Percentiles rank a stretch among this genome's conserved stretches.
Evolutionary conservation across 352 stramenopile genomes (phyloP).

Genomic region (Globisporangium cylindrosporum): DNA sequence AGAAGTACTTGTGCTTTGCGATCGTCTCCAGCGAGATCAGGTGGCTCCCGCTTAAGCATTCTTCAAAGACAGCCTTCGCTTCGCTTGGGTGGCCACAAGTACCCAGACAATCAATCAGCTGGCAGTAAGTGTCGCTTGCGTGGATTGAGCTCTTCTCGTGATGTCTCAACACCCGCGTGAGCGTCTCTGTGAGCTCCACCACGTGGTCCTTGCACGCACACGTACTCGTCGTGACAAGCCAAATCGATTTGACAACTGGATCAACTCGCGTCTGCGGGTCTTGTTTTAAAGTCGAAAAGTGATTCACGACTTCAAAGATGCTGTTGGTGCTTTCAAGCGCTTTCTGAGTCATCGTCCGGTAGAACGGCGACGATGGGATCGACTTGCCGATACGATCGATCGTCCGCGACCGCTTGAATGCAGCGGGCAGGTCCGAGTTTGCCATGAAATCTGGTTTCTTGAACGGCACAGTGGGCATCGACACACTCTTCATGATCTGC

Average conservation of each 20-base stretch:
- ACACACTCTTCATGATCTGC: conserved; percentile 24
- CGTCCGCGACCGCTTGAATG: conserved; percentile 42
- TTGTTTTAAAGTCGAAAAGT: not conserved
- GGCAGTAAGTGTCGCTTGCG: conserved; percentile 30
- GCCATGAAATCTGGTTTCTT: conserved; percentile 18
- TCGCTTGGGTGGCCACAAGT: conserved; percentile 38
- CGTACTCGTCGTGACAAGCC: conserved; percentile 32
- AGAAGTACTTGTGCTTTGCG: conserved; percentile 26
- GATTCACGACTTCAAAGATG: conserved; percentile 7
- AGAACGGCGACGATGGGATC: conserved; percentile 22
- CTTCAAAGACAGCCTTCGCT: conserved; percentile 47
- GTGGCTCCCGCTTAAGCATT: conserved; percentile 31
- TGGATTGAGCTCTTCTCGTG: conserved; percentile 22
- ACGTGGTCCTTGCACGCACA: conserved; percentile 29
- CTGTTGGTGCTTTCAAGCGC: conserved; percentile 17
- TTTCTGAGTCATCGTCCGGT: conserved; percentile 45
- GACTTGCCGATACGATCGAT: conserved; percentile 30
- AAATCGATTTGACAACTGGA: conserved; percentile 28
- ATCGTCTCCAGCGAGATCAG: conserved; percentile 31
- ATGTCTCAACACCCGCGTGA: conserved; percentile 21
- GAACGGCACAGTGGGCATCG: conserved; percentile 15
- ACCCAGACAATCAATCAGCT: conserved; percentile 36
- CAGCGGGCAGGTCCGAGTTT: conserved; percentile 6
- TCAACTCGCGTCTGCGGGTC: conserved; percentile 11
- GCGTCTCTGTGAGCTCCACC: conserved; percentile 19